phyloP scores from a whole-genome alignment of 164 flowering plant species.

The Brasenia schreberi region DNA sequence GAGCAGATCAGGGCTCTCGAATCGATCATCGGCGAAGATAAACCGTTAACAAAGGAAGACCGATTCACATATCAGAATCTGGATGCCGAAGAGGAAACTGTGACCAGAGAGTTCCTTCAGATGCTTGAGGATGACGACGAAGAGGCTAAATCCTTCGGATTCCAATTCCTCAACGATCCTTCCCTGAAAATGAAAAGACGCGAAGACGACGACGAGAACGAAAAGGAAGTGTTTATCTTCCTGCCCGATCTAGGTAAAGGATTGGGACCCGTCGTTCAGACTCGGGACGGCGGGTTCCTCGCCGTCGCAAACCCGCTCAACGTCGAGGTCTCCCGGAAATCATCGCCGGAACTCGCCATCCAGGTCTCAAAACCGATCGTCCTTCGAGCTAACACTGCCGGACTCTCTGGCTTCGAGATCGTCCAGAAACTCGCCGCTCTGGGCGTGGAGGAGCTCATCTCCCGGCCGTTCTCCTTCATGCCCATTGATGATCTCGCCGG shows the following conservation, averaged over 20 bases:
- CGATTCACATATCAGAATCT: constrained; percentile 42
- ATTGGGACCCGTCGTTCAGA: constrained; percentile 74
- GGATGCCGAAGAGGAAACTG: constrained; percentile 84
- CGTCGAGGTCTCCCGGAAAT: constrained; percentile 37
- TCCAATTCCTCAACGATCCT: constrained; percentile 10
- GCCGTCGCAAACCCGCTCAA: constrained; percentile 68
- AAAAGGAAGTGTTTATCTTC: constrained; percentile 24
- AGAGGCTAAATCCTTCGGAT: constrained; percentile 12
- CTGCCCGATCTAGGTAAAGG: constrained; percentile 83
- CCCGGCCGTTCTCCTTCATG: constrained; percentile 41
- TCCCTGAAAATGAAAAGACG: constrained; percentile 16
- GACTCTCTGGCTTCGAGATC: constrained; percentile 44
- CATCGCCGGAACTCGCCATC: constrained; percentile 81
- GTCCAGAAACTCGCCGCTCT: constrained; percentile 57
- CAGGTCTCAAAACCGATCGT: constrained; percentile 70
- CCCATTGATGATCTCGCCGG: constrained; percentile 71
- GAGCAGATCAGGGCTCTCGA: constrained; percentile 90
- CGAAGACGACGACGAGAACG: constrained; percentile 16
- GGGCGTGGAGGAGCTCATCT: constrained; percentile 52
- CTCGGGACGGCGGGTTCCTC: constrained; percentile 83
- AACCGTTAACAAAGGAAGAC: constrained; percentile 20
- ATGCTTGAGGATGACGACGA: constrained; percentile 63
- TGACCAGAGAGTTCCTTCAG: constrained; percentile 80
- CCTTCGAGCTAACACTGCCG: constrained; percentile 22
- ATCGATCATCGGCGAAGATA: constrained; percentile 48